Percentiles rank a stretch among this genome's conserved stretches.
Evolutionary conservation across 306 rosid genomes (phyloP).

Genomic region (Cicer chorassanicum): DNA sequence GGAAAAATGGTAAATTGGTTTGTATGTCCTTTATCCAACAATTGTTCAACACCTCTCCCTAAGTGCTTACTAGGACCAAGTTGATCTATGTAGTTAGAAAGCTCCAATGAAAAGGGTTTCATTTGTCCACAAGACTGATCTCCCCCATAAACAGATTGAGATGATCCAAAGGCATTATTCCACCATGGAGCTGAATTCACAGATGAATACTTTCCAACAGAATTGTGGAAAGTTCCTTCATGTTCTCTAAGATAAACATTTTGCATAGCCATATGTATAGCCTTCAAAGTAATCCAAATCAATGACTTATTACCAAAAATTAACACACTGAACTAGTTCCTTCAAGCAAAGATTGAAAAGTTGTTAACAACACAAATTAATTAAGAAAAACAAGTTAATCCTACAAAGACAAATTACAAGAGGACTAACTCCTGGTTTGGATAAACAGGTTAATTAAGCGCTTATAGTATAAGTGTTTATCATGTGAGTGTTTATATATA

Average conservation of each 20-base stretch:
- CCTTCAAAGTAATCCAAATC: constrained; percentile 39
- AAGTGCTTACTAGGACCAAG: constrained; percentile 53
- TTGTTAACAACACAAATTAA: constrained; percentile 1
- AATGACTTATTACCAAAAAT: constrained; percentile 26
- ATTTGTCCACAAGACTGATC: constrained; percentile 70
- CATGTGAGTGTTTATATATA: too few relatives aligned
- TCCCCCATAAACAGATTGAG: constrained; percentile 57
- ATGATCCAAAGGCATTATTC: constrained; percentile 60
- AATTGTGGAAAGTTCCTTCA: constrained; percentile 63
- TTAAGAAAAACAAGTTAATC: neutral
- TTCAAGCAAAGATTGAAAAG: constrained; percentile 41
- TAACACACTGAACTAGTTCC: constrained; percentile 39
- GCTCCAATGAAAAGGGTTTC: constrained; percentile 65
- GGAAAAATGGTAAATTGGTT: constrained; percentile 75
- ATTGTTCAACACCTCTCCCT: constrained; percentile 58
- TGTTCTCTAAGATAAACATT: constrained; percentile 69
- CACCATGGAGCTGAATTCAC: constrained; percentile 64
- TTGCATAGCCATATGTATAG: constrained; percentile 68
- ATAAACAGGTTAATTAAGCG: too few relatives aligned
- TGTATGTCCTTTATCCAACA: constrained; percentile 60
- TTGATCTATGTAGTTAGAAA: constrained; percentile 59
- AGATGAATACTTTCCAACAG: constrained; percentile 60
- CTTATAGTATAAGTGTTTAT: too few relatives aligned
- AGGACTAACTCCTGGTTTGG: neutral
- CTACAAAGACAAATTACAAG: neutral